Evolutionary conservation across 108 stramenopile species (phyloP).

Genomic region (Cyclotella baltica): DNA sequence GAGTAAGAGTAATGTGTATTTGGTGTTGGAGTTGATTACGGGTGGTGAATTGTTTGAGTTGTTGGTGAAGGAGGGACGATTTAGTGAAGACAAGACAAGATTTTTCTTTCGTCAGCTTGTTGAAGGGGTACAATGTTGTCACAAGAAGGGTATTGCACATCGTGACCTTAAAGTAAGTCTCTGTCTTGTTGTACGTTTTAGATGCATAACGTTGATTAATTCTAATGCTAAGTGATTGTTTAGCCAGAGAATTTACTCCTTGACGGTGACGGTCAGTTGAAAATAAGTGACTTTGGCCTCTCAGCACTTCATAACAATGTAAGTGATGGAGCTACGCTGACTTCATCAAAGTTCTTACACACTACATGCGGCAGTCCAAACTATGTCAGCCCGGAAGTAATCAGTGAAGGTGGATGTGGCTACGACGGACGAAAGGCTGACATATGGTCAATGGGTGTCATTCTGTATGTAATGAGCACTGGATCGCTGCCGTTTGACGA

Average conservation of each 20-base stretch:
- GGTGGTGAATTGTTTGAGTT: conserved; percentile 90
- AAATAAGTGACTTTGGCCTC: conserved; percentile 90
- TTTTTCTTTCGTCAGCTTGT: conserved; percentile 85
- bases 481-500: conserved; percentile 90
- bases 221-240: not conserved
- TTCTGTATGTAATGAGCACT: conserved; percentile 83
- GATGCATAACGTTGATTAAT: not conserved
- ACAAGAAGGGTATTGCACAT: conserved; percentile 76
- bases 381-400: conserved; percentile 86
- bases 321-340: conserved; percentile 44
- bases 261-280: conserved; percentile 69
- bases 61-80: conserved; percentile 72
- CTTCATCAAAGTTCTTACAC: conserved; percentile 34
- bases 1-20: conserved; percentile 87
- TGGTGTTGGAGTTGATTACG: conserved; percentile 90
- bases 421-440: conserved; percentile 76
- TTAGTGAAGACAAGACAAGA: conserved; percentile 76
- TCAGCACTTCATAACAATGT: conserved; percentile 73
- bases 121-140: conserved; percentile 80
- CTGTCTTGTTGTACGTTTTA: not conserved
- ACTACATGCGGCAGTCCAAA: conserved; percentile 85
- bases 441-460: conserved; percentile 70
- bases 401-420: conserved; percentile 82
- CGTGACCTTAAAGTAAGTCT: conserved; percentile 69
- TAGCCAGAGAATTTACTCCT: conserved; percentile 83